These are phyloP conservation scores for Aspergillus avenaceus DNA, from an alignment of 495 filamentous ascomycete species.

Conservation along the genomic window DNA sequence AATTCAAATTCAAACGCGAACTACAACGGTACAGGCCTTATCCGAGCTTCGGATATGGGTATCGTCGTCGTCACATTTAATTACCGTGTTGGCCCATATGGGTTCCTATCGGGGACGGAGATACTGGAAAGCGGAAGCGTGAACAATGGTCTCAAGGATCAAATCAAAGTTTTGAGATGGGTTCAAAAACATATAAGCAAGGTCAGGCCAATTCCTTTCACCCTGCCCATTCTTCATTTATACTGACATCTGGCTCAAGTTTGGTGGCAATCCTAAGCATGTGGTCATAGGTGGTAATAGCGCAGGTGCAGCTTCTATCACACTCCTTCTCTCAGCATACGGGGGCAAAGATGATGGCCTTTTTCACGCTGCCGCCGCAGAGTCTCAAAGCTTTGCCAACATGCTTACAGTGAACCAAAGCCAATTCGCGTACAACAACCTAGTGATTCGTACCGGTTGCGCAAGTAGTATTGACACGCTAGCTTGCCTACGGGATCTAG, in stretches of 20 bases:
- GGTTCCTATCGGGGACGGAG: slow-evolving; percentile 64
- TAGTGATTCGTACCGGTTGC: slow-evolving; percentile 56
- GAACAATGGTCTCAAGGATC: slow-evolving; percentile 71
- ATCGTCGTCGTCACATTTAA: slow-evolving; percentile 75
- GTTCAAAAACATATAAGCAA: slow-evolving; percentile 58
- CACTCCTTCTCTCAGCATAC: slow-evolving; percentile 64
- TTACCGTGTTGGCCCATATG: slow-evolving; percentile 72
- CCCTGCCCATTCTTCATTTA: background rate
- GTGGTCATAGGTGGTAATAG: slow-evolving; percentile 70
- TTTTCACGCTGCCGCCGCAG: slow-evolving; percentile 60
- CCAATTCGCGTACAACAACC: slow-evolving; percentile 62
- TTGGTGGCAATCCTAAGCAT: slow-evolving; percentile 69
- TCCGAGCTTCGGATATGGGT: slow-evolving; percentile 52
- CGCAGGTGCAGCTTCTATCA: slow-evolving; percentile 64
- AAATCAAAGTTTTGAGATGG: slow-evolving; percentile 64
- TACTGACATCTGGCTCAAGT: slow-evolving; percentile 30
- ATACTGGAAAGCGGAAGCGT: slow-evolving; percentile 50
- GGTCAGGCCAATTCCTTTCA: slow-evolving; percentile 25
- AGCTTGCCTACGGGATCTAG: slow-evolving; percentile 52
- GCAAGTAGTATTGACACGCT: slow-evolving; percentile 42
- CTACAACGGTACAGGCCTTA: slow-evolving; percentile 59
- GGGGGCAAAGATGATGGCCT: slow-evolving; percentile 49
- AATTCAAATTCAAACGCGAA: slow-evolving; percentile 59
- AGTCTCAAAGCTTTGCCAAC: slow-evolving; percentile 62
- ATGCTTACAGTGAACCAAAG: slow-evolving; percentile 55